Conservation (phyloP, 345 rosid genomes). For the Brassica nigra region DNA sequence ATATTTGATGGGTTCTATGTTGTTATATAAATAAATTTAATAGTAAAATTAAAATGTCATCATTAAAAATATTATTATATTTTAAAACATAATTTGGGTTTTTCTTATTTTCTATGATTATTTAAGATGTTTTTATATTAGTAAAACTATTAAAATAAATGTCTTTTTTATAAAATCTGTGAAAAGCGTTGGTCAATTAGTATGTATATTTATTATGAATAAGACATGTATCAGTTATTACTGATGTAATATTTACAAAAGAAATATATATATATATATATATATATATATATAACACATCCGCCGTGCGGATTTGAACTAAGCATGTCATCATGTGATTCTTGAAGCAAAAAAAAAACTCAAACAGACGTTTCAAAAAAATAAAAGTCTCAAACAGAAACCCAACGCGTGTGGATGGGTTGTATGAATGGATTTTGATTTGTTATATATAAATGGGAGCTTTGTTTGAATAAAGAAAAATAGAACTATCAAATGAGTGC, state of each 20-base stretch:
- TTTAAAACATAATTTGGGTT: too few species aligned
- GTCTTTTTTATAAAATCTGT: neutral
- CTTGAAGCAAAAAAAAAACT: neutral
- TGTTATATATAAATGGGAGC: neutral
- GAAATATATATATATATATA: too few species aligned
- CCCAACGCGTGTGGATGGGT: neutral
- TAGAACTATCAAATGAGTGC: conserved; percentile 14
- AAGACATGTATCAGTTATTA: neutral
- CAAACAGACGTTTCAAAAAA: too few species aligned
- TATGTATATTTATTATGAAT: neutral
- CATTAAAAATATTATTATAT: too few species aligned
- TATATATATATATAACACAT: too few species aligned
- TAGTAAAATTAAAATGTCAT: too few species aligned
- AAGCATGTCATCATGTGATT: conserved; percentile 12
- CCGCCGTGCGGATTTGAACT: too few species aligned
- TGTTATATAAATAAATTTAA: neutral
- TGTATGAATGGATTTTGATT: neutral
- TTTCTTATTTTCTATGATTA: neutral
- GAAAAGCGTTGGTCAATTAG: neutral
- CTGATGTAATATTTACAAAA: too few species aligned
- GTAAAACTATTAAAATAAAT: neutral
- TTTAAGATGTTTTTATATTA: neutral
- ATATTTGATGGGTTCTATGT: neutral
- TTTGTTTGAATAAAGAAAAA: conserved; percentile 10
- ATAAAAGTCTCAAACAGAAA: neutral